These are phyloP conservation scores for Backusella australiensis DNA, from an alignment of 192 early-diverging fungal species.

Conservation along the genomic window DNA sequence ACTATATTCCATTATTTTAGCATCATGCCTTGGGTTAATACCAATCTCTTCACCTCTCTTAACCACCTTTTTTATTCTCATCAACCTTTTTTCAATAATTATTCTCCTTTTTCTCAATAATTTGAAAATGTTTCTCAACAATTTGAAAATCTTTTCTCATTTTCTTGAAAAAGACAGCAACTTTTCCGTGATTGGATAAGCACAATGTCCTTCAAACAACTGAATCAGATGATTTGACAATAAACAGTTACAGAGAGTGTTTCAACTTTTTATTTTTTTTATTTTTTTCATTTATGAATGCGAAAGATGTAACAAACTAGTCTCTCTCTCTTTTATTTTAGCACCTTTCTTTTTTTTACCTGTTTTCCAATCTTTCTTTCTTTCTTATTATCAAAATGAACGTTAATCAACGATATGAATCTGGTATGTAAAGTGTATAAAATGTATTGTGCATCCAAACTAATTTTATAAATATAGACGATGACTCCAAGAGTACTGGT, in stretches of 20 bases:
- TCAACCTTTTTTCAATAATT: no score
- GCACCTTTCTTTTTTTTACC: not conserved
- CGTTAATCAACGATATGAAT: not conserved
- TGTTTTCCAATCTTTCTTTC: not conserved
- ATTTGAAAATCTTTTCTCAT: no score
- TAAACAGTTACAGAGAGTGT: not conserved
- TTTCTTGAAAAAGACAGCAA: no score
- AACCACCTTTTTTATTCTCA: no score
- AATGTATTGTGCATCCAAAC: not conserved
- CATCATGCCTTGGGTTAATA: no score
- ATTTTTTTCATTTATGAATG: not conserved
- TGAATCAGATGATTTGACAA: not conserved
- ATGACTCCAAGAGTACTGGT: slow-evolving; percentile 7
- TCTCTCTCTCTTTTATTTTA: not conserved
- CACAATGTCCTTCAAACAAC: not conserved
- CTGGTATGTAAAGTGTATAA: not conserved
- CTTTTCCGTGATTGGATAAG: not conserved
- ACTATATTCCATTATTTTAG: no score
- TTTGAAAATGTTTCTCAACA: no score
- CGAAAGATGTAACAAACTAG: not conserved
- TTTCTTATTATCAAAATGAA: not conserved
- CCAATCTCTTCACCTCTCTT: no score
- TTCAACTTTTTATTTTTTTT: not conserved
- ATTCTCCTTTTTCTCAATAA: no score
- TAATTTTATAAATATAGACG: not conserved